A percentile compares a stretch with the other conserved stretches of the same genome.
Conservation (phyloP, 148 eudicot genomes). For the Agrostemma githago region DNA sequence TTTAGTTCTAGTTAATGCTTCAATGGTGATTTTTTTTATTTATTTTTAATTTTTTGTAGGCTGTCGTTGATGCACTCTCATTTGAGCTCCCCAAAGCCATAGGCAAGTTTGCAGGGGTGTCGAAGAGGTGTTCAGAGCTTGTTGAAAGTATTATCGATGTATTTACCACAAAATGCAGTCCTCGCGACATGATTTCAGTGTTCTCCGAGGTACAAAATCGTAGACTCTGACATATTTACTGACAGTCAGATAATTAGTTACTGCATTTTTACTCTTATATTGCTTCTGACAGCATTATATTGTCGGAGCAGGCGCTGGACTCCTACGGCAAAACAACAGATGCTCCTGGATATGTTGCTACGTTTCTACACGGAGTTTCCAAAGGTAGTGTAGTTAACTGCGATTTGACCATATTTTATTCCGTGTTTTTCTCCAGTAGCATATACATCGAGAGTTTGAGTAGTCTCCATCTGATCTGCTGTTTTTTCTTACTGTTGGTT, state of each 20-base stretch:
- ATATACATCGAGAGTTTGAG: neutral
- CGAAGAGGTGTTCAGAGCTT: conserved; percentile 54
- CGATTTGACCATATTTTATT: neutral
- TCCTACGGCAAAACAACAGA: conserved; percentile 53
- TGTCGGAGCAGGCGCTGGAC: conserved; percentile 64
- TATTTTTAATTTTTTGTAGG: conserved; percentile 31
- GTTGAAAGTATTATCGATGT: conserved; percentile 44
- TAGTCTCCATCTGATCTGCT: neutral
- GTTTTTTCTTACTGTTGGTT: conserved; percentile 6
- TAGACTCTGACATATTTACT: neutral
- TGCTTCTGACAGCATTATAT: conserved; percentile 17
- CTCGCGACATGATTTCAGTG: conserved; percentile 79
- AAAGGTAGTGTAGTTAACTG: conserved; percentile 47
- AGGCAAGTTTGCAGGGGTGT: conserved; percentile 61
- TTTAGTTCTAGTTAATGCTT: no score
- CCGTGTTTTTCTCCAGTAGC: neutral
- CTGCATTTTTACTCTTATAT: conserved; percentile 12
- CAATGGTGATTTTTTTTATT: neutral
- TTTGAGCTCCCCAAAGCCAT: conserved; percentile 74
- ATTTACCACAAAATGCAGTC: conserved; percentile 52
- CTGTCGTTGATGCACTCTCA: conserved; percentile 67
- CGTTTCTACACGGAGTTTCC: conserved; percentile 51
- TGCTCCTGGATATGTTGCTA: conserved; percentile 62
- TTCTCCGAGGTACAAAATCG: conserved; percentile 58
- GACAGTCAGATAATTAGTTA: neutral